These are phyloP conservation scores for Tetraselmis chui DNA, from an alignment of 139 green algal species.

Conservation along the genomic window DNA sequence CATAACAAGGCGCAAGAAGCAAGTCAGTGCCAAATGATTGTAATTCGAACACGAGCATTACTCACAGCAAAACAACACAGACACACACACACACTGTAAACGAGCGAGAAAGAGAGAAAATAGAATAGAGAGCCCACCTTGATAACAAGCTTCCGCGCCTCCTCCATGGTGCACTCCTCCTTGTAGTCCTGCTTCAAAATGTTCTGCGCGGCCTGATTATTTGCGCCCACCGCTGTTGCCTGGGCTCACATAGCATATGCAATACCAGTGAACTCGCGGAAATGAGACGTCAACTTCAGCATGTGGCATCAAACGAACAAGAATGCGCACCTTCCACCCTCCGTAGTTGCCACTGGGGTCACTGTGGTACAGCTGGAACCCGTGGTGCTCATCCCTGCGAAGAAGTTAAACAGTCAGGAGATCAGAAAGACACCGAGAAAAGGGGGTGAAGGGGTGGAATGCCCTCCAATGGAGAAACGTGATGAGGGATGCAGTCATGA, in stretches of 20 bases:
- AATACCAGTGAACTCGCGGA: too few species aligned
- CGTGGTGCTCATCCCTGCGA: conserved; percentile 78
- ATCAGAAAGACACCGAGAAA: background rate
- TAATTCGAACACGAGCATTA: too few species aligned
- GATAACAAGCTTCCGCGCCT: conserved; percentile 71
- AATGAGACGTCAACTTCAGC: too few species aligned
- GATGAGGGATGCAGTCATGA: too few species aligned
- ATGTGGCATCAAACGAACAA: too few species aligned
- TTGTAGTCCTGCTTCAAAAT: conserved; percentile 90
- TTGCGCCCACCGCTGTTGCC: conserved; percentile 87
- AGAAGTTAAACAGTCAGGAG: background rate
- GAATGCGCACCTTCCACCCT: conserved; percentile 92
- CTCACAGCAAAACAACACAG: too few species aligned
- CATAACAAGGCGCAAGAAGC: too few species aligned
- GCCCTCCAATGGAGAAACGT: too few species aligned
- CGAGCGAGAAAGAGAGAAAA: too few species aligned
- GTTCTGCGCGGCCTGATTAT: conserved; percentile 79
- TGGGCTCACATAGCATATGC: too few species aligned
- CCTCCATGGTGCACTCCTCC: conserved; percentile 53
- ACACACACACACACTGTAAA: too few species aligned
- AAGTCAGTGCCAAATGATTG: too few species aligned
- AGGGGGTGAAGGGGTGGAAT: background rate
- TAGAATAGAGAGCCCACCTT: conserved; percentile 57
- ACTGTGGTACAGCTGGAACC: conserved; percentile 96
- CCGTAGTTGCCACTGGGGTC: conserved; percentile 96